A percentile compares a stretch with the other conserved stretches of the same genome.
These are phyloP conservation scores for Cucumis hystrix DNA, from an alignment of 306 rosid species.

Conservation along the genomic window DNA sequence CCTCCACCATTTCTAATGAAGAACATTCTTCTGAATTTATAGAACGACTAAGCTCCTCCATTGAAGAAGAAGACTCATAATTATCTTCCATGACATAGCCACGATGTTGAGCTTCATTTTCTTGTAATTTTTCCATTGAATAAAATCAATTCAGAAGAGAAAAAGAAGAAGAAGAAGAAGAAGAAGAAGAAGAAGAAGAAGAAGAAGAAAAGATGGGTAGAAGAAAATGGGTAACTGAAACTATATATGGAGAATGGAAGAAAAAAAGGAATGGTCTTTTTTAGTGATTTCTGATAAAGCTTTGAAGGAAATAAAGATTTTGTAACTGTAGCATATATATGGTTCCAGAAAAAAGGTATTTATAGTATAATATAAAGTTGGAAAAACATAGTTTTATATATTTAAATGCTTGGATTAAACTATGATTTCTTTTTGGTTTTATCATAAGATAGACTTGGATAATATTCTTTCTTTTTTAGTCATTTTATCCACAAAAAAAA, in stretches of 20 bases:
- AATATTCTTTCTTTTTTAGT: constrained; percentile 12
- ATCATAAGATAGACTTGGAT: constrained; percentile 23
- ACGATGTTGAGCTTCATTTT: neutral
- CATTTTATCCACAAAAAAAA: neutral
- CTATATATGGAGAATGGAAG: neutral
- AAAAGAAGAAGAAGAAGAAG: neutral
- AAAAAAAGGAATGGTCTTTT: neutral
- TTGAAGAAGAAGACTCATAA: constrained; percentile 11
- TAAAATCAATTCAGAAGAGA: neutral
- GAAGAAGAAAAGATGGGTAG: neutral
- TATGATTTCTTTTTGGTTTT: constrained; percentile 1
- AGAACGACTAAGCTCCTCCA: constrained; percentile 29
- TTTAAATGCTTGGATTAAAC: constrained; percentile 1
- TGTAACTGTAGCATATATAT: neutral
- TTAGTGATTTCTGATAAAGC: neutral
- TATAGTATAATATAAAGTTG: no score
- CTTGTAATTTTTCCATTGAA: constrained; percentile 6
- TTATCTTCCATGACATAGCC: constrained; percentile 19
- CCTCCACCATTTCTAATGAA: constrained; percentile 52
- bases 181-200: neutral
- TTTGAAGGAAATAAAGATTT: neutral
- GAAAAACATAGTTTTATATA: neutral
- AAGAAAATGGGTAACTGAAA: neutral
- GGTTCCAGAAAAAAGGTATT: neutral
- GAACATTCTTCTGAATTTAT: constrained; percentile 31